Percentiles rank a stretch among this genome's conserved stretches.
These are phyloP conservation scores for Erucastrum elatum DNA, from an alignment of 345 rosid genomes.

Conservation along the genomic window DNA sequence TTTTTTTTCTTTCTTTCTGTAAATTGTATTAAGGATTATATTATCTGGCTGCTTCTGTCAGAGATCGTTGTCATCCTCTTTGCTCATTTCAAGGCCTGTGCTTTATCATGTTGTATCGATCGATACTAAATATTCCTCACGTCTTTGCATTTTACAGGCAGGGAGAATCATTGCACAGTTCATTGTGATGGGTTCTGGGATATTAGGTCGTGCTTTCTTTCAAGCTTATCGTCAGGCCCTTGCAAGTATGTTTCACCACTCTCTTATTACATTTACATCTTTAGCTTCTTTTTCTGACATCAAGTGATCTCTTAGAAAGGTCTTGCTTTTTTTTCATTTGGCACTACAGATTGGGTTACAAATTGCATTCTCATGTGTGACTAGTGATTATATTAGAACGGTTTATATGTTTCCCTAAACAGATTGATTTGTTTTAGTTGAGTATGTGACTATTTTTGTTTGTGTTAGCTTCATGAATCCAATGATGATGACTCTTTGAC, in stretches of 20 bases:
- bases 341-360: not conserved
- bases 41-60: not conserved
- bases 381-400: not conserved
- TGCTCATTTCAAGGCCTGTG: not conserved
- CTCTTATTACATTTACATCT: not conserved
- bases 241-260: conserved; percentile 50
- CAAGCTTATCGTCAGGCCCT: conserved; percentile 97
- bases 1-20: not conserved
- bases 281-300: not conserved
- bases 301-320: not conserved
- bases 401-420: not conserved
- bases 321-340: not conserved
- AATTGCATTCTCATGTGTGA: not conserved
- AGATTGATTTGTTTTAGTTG: not conserved
- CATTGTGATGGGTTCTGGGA: conserved; percentile 77
- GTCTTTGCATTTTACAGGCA: conserved; percentile 44
- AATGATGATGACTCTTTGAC: not conserved
- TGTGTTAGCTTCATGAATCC: not conserved
- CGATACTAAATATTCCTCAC: not conserved
- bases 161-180: conserved; percentile 75
- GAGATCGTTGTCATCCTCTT: not conserved
- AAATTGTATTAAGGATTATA: not conserved
- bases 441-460: not conserved
- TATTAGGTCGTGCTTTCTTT: conserved; percentile 71
- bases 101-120: not conserved